Conservation (phyloP, 2,329 filamentous ascomycete species). For the Ophiocordyceps sinensis region DNA sequence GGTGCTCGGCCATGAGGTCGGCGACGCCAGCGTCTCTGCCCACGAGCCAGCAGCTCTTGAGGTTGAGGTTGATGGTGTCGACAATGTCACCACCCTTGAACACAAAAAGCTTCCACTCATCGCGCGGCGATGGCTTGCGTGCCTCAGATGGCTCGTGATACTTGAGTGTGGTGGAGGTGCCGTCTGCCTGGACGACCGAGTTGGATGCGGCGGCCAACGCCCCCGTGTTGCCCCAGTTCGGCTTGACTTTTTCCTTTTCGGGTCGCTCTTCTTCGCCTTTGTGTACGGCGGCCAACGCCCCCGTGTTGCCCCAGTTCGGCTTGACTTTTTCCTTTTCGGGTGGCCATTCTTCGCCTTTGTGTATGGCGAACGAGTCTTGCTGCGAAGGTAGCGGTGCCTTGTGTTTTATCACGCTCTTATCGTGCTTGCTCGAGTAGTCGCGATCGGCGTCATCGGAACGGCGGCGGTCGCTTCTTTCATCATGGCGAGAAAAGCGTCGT, state of each 20-base stretch:
- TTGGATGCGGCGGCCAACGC: conserved; percentile 81
- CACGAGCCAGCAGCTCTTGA: conserved; percentile 79
- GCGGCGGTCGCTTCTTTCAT: conserved; percentile 11
- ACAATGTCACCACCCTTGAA: conserved; percentile 76
- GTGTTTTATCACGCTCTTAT: conserved; percentile 13
- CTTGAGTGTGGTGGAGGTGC: conserved; percentile 69
- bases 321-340: conserved; percentile 58
- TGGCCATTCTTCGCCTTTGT: conserved; percentile 29
- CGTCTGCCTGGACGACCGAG: conserved; percentile 53
- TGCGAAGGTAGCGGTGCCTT: conserved; percentile 45
- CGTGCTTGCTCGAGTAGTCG: conserved; percentile 9
- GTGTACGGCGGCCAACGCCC: conserved; percentile 73
- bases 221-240: conserved; percentile 73
- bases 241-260: conserved; percentile 62
- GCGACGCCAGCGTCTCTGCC: conserved; percentile 70
- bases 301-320: conserved; percentile 72
- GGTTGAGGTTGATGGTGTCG: conserved; percentile 64
- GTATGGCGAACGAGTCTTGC: conserved; percentile 42
- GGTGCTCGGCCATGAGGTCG: conserved; percentile 75
- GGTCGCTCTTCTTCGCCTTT: too few relatives aligned
- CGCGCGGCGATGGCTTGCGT: conserved; percentile 65
- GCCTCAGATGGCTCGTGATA: conserved; percentile 94
- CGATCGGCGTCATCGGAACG: conserved; percentile 3
- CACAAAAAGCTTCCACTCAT: conserved; percentile 80
- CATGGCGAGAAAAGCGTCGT: conserved; percentile 19